Conservation (phyloP, 768 basidiomycete species). For the Hygrophorus pudorinus region DNA sequence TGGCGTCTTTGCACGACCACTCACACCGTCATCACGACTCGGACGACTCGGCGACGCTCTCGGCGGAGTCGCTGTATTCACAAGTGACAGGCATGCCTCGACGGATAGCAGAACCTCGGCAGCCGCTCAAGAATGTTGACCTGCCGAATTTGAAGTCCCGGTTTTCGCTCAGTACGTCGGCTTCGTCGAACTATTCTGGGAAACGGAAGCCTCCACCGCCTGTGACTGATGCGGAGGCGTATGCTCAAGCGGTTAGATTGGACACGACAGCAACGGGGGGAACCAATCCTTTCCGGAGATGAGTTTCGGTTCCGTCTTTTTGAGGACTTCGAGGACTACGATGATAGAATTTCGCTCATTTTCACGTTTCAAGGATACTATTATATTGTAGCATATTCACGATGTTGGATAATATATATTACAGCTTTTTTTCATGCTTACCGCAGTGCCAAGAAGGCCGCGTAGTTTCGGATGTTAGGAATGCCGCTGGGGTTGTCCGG, state of each 20-base stretch:
- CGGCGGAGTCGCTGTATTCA: slow-evolving; percentile 54
- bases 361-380: not conserved
- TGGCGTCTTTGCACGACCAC: slow-evolving; percentile 27
- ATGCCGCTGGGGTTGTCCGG: too few relatives aligned
- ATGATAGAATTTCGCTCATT: too few relatives aligned
- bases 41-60: slow-evolving; percentile 20
- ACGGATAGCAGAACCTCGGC: slow-evolving; percentile 59
- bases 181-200: slow-evolving; percentile 19
- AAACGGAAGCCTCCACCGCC: slow-evolving; percentile 15
- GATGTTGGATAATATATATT: not conserved
- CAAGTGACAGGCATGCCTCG: slow-evolving; percentile 57
- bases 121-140: slow-evolving; percentile 45
- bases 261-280: slow-evolving; percentile 31
- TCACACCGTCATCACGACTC: slow-evolving; percentile 10
- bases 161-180: slow-evolving; percentile 37
- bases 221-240: slow-evolving; percentile 51
- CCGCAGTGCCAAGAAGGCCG: too few relatives aligned
- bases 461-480: too few relatives aligned
- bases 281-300: slow-evolving; percentile 48
- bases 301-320: too few relatives aligned
- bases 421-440: too few relatives aligned
- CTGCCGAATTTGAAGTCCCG: slow-evolving; percentile 34
- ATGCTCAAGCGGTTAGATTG: slow-evolving; percentile 39
- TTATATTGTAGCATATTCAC: not conserved
- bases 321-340: too few relatives aligned